These are phyloP conservation scores for Athelia psychrophila DNA, from an alignment of 1,284 basidiomycete genomes.

Conservation along the genomic window DNA sequence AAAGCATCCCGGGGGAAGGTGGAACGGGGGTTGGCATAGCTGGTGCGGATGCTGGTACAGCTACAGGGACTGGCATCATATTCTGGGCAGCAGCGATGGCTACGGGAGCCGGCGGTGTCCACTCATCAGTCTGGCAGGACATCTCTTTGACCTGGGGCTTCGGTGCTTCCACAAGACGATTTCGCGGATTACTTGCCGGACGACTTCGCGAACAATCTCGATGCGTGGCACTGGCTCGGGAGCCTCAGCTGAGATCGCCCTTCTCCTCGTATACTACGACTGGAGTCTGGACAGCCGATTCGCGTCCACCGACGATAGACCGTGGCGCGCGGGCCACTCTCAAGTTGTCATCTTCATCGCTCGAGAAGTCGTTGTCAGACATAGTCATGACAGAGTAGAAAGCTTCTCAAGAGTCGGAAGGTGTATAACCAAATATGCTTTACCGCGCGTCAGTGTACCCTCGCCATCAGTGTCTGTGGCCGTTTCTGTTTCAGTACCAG, in stretches of 20 bases:
- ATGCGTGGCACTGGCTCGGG: slow-evolving; percentile 16
- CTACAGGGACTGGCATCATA: no score
- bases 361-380: slow-evolving; percentile 63
- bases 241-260: slow-evolving; percentile 32
- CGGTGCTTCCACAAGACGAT: slow-evolving; percentile 23
- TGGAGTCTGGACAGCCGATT: background rate
- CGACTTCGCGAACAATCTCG: slow-evolving; percentile 4
- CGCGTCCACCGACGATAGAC: slow-evolving; percentile 6
- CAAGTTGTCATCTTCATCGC: slow-evolving; percentile 69
- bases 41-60: no score
- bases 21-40: slow-evolving; percentile 22
- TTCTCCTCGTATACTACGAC: slow-evolving; percentile 27
- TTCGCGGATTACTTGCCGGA: no score
- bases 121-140: slow-evolving; percentile 75
- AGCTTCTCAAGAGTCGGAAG: slow-evolving; percentile 58
- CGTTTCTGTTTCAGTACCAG: slow-evolving; percentile 60
- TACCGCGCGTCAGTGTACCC: slow-evolving; percentile 84
- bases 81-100: slow-evolving; percentile 20
- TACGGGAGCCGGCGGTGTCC: slow-evolving; percentile 38
- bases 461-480: slow-evolving; percentile 45
- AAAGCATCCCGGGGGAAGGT: slow-evolving; percentile 26
- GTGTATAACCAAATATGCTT: slow-evolving; percentile 65
- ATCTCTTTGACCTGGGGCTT: slow-evolving; percentile 69
- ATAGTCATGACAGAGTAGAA: slow-evolving; percentile 76
- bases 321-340: slow-evolving; percentile 50